These are phyloP conservation scores for Monosporascus cannonballus DNA, from an alignment of 2,329 filamentous ascomycete species.

Conservation along the genomic window DNA sequence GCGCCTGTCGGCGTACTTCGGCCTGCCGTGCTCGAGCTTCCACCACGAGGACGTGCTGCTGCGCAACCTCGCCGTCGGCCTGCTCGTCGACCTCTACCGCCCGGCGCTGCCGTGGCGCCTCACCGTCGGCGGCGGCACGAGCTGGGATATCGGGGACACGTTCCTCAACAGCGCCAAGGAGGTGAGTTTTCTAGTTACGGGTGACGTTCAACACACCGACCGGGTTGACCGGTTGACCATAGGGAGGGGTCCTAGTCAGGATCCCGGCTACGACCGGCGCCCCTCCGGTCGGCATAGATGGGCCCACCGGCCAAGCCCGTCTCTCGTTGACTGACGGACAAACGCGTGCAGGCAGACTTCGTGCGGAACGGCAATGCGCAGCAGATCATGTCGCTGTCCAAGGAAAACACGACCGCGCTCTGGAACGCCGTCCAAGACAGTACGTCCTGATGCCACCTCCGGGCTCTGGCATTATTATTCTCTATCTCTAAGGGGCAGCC, in stretches of 20 bases:
- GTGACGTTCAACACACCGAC: not conserved
- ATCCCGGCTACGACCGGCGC: too few species aligned
- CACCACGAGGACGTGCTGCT: conserved; percentile 37
- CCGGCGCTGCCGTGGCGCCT: conserved; percentile 49
- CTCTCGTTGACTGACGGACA: too few species aligned
- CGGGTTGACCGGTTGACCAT: too few species aligned
- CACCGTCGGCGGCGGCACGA: conserved; percentile 46
- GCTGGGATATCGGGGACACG: conserved; percentile 56
- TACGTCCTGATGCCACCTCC: conserved; percentile 30
- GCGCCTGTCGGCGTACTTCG: conserved; percentile 47
- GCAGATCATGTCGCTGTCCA: conserved; percentile 82
- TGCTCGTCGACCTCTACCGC: conserved; percentile 50
- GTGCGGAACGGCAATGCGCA: conserved; percentile 82
- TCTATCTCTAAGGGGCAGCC: not conserved
- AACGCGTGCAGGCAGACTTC: conserved; percentile 61
- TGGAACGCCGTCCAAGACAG: conserved; percentile 76
- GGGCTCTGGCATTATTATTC: not conserved
- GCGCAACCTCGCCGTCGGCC: conserved; percentile 25
- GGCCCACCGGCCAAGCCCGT: too few species aligned
- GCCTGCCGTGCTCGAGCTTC: conserved; percentile 50
- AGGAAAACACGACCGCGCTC: conserved; percentile 73
- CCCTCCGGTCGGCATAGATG: too few species aligned
- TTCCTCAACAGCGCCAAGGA: conserved; percentile 62
- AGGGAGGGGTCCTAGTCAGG: too few species aligned
- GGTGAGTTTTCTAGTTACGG: conserved; percentile 27